Base-by-base conservation (phyloP, 2,329 filamentous ascomycete genomes). In the Colletotrichum sp. region DNA sequence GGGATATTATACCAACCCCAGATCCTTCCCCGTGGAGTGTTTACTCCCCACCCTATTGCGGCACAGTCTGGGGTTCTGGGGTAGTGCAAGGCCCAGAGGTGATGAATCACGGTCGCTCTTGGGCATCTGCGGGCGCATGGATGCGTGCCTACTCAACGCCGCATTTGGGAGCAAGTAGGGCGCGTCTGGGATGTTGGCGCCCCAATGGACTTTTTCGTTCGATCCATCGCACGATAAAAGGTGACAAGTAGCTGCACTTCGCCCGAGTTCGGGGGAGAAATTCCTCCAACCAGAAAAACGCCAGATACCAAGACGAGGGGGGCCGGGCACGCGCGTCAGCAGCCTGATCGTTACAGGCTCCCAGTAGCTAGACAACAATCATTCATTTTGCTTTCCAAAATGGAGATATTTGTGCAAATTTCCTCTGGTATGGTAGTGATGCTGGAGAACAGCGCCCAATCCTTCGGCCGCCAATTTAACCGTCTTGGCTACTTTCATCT, bases 261-360 rank as follows among this genome's bases (percentile, higher is more conserved):
- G n/a, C 55, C 67, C 67, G 67, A 52, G 57, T 24, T 39, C 34
- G 52, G 67, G 55, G 30, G 15, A 15, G 16, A 63, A 70, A 48
- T 28, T 63, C 67, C 67, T 70, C 67, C 67, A 63, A 70, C 61
- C 67, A 61, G 36, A 70, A 61, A 48, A 70, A 61, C 67, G 34
- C 52, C 67, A 69, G 32, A 32, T 36, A 70, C 67, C 67, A 63
- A 70, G 67, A 70, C n/a, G 26, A 26, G 16, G 63, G 34, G 34
- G 39, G 15, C 30, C 18, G 15, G 21, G 28, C 30, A 13, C 59
- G 16, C 10, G 28, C 30, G 59, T n/a, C 28, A 34, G 32, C 59
- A 32, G 28, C 16, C 16, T 61, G 7, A 21, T 61, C 32, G 30
- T 3, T 61, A 18, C 59, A 21, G 5, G 59, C 26, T 30, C 8